These are phyloP conservation scores for Lactifluus piperatus DNA, from an alignment of 768 basidiomycete species.

Conservation along the genomic window DNA sequence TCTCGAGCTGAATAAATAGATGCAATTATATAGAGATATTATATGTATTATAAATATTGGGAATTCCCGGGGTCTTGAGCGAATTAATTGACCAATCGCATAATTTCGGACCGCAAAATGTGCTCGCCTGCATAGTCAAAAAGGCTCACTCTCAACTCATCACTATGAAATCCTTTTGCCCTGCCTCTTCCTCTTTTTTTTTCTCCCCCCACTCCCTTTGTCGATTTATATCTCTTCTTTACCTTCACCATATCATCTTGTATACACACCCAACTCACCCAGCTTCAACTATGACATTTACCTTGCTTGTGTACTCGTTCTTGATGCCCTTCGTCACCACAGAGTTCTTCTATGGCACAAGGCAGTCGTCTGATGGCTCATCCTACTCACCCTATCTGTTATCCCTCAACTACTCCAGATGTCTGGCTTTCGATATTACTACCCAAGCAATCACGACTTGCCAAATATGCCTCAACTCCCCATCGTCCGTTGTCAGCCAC, in stretches of 20 bases:
- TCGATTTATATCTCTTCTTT: neutral
- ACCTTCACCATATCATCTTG: too few relatives aligned
- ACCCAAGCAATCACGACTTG: neutral
- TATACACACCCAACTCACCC: neutral
- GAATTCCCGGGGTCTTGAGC: slow-evolving; percentile 2
- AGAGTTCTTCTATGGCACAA: neutral
- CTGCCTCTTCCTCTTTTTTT: neutral
- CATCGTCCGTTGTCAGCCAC: neutral
- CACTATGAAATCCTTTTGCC: neutral
- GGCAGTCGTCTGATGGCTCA: neutral
- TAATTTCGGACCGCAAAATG: slow-evolving; percentile 20
- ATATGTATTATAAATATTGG: too few relatives aligned
- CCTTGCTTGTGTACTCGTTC: neutral
- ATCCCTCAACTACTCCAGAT: neutral
- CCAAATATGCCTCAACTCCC: neutral
- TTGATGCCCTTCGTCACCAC: neutral
- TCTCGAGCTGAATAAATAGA: too few relatives aligned
- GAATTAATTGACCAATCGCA: slow-evolving; percentile 8
- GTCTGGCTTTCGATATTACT: neutral
- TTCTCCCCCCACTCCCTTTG: neutral
- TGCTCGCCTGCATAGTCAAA: slow-evolving; percentile 8
- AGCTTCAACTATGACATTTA: neutral
- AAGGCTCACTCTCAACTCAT: too few relatives aligned
- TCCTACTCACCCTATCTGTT: neutral
- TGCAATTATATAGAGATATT: neutral